These are phyloP conservation scores for Eutypa lata DNA, from an alignment of 2,329 filamentous ascomycete genomes.

Conservation along the genomic window DNA sequence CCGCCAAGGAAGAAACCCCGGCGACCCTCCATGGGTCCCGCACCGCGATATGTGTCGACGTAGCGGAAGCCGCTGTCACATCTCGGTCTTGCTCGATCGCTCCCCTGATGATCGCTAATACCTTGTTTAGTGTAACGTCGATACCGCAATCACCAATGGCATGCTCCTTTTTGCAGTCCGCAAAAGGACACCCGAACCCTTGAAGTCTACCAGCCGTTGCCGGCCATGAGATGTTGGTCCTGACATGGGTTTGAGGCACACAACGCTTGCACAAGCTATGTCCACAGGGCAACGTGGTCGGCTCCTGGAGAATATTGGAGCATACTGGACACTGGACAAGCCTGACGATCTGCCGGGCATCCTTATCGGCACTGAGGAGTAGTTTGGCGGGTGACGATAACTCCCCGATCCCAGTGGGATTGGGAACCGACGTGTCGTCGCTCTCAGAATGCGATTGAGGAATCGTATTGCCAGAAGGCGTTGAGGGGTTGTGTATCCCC, in stretches of 20 bases:
- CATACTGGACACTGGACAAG: conserved; percentile 77
- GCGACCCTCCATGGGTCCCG: conserved; percentile 38
- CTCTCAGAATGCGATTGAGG: conserved; percentile 15
- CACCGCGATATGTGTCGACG: conserved; percentile 37
- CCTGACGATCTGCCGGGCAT: conserved; percentile 64
- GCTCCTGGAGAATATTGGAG: conserved; percentile 62
- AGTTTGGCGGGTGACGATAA: conserved; percentile 14
- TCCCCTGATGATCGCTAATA: conserved; percentile 58
- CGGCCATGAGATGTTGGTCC: conserved; percentile 75
- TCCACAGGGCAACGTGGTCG: conserved; percentile 79
- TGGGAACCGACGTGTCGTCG: conserved; percentile 10
- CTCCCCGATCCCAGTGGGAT: conserved; percentile 15
- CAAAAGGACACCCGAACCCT: conserved; percentile 73
- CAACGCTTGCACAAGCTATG: conserved; percentile 73
- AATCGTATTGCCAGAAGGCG: conserved; percentile 12
- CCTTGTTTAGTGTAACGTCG: conserved; percentile 73
- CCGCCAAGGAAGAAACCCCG: conserved; percentile 37
- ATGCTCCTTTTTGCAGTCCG: conserved; percentile 66
- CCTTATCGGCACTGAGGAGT: conserved; percentile 45
- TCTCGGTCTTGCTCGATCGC: conserved; percentile 44
- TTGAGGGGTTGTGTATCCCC: conserved; percentile 15
- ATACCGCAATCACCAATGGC: conserved; percentile 71
- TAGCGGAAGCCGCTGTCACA: conserved; percentile 29
- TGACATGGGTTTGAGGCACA: conserved; percentile 62
- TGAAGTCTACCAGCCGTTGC: conserved; percentile 61